Base-by-base conservation (phyloP, 1,284 basidiomycete genomes). In the Ganoderma boninense region DNA sequence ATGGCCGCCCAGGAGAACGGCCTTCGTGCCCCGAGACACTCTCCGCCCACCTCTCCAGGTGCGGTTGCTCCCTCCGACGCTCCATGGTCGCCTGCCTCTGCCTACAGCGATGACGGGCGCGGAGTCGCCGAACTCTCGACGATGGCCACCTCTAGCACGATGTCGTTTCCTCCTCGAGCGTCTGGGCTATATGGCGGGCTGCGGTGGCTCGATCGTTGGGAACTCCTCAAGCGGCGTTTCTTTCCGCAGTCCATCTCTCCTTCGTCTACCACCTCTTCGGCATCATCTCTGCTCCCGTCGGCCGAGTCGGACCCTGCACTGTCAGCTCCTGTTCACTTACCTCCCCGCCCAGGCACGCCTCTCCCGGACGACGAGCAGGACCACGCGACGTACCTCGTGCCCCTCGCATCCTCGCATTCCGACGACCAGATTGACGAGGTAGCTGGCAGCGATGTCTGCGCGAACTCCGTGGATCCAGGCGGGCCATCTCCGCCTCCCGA, bases 1-100 rank as follows among this genome's bases (percentile, higher is more conserved):
- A 79, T 92, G 77, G 85, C 88, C 49, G 75, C 76, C 38, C 68
- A 71, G 59, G 70, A 66, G 42, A 38, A 65, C 5, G 54, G 57
- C 14, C 60, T 57, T 26, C 67, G 20, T 29, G 43, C 35, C 23
- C 18, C 40, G 46, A 32, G 14, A 62, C 26, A 14, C 40, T 38
- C 40, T 8, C n/a, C 60, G 13, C 42, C 62, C 38, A 29, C 52
- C 23, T 38, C 23, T 29, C 61, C 52, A 11, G 68, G 29, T 32
- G 49, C 62, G 59, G 63, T 52, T 42, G 40, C 56, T 61, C 66
- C 29, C 62, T 38, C 35, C 16, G 38, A 64, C 26, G 42, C 40
- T 42, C 52, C 69, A 20, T 66, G 70, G 46, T 70, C 65, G 32
- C 67, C 65, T 16, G 63, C 35, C 26, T 69, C 68, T 8, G 46